Conservation (phyloP, 148 eudicot species). For the Vaccinium corymbosum region DNA sequence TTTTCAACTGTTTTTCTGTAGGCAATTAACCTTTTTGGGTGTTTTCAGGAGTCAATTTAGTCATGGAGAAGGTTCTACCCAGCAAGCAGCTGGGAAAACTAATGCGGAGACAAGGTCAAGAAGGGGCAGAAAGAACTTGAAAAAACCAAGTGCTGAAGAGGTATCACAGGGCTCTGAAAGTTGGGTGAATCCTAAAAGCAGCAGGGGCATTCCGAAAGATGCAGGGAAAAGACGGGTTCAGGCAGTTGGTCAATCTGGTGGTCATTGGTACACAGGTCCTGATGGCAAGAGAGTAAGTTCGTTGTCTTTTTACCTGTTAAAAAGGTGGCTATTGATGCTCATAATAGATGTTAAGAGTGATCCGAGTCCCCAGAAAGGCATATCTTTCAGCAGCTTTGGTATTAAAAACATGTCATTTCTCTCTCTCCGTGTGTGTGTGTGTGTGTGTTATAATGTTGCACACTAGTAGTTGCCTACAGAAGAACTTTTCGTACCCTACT, state of each 20-base stretch:
- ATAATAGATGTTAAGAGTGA: not conserved
- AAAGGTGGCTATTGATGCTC: not conserved
- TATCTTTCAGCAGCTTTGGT: not conserved
- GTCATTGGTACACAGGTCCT: slow-evolving; percentile 68
- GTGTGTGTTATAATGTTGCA: not conserved
- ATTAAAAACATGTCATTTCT: not conserved
- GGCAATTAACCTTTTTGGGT: slow-evolving; percentile 14
- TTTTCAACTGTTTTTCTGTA: slow-evolving; percentile 8
- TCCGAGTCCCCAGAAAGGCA: not conserved
- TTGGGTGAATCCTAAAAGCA: slow-evolving; percentile 66
- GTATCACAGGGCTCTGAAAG: slow-evolving; percentile 37
- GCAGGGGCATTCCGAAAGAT: slow-evolving; percentile 49
- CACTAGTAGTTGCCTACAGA: not conserved
- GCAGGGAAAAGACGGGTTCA: slow-evolving; percentile 85
- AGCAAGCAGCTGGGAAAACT: slow-evolving; percentile 29
- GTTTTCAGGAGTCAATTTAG: slow-evolving; percentile 72
- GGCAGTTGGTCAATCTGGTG: slow-evolving; percentile 66
- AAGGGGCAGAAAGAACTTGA: slow-evolving; percentile 40
- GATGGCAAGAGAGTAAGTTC: slow-evolving; percentile 74
- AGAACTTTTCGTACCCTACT: not conserved
- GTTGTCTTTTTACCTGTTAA: not conserved
- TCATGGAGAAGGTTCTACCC: slow-evolving; percentile 45
- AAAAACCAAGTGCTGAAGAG: slow-evolving; percentile 31
- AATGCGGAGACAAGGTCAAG: slow-evolving; percentile 31
- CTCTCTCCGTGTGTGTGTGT: too few species aligned